Evolutionary conservation across 768 basidiomycete species (phyloP).

Genomic region (Floccularia luteovirens): DNA sequence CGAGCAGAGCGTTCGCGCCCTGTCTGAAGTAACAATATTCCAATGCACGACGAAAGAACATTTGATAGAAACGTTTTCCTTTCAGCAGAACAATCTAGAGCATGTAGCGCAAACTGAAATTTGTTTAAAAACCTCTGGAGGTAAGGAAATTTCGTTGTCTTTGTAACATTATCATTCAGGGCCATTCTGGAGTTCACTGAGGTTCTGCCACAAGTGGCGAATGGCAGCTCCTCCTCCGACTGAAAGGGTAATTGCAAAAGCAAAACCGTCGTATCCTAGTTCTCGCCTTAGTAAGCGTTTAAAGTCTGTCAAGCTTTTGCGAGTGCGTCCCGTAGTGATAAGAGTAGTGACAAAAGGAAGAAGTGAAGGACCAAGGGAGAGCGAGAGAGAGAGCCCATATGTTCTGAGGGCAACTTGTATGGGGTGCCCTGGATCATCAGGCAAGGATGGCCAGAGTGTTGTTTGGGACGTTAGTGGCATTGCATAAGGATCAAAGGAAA

Average conservation of each 20-base stretch:
- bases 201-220: conserved; percentile 31
- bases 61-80: conserved; percentile 57
- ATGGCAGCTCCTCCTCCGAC: conserved; percentile 59
- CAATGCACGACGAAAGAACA: conserved; percentile 46
- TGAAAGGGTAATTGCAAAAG: conserved; percentile 56
- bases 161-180: neutral
- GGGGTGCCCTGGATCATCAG: conserved; percentile 39
- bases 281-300: conserved; percentile 44
- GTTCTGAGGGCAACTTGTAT: conserved; percentile 56
- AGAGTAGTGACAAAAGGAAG: conserved; percentile 40
- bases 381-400: conserved; percentile 55
- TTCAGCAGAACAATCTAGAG: conserved; percentile 21
- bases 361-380: conserved; percentile 61
- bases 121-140: neutral
- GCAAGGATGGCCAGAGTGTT: conserved; percentile 15
- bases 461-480: no score
- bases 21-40: conserved; percentile 48
- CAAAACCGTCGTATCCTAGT: conserved; percentile 55
- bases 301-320: conserved; percentile 17
- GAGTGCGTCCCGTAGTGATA: conserved; percentile 11
- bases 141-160: neutral
- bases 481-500: conserved; percentile 6
- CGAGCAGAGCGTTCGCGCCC: conserved; percentile 28
- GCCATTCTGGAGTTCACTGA: conserved; percentile 2
- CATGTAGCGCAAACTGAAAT: conserved; percentile 6